Conservation (phyloP, 306 rosid species). For the Malus orientalis region DNA sequence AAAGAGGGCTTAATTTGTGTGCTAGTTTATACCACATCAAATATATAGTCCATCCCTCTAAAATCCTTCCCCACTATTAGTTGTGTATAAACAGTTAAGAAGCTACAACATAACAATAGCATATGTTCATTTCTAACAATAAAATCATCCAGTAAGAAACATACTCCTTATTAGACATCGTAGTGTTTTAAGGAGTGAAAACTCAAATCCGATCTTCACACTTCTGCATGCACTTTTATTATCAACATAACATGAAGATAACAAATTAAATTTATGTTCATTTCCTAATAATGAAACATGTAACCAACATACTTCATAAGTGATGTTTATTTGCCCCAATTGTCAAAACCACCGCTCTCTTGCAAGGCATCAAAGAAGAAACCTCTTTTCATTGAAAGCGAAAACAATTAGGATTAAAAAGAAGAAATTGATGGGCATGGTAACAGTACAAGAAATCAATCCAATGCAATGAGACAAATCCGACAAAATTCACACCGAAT, state of each 20-base stretch:
- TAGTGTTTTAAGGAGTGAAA: too few species aligned
- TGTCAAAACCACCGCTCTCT: not conserved
- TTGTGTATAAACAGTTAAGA: too few species aligned
- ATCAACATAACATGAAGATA: not conserved
- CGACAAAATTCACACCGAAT: not conserved
- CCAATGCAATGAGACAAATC: not conserved
- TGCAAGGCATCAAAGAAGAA: not conserved
- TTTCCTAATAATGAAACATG: not conserved
- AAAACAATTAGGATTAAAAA: not conserved
- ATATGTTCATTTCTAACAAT: too few species aligned
- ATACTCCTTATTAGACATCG: too few species aligned
- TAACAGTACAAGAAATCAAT: not conserved
- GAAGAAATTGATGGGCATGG: not conserved
- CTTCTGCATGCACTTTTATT: too few species aligned
- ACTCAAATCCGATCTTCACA: too few species aligned
- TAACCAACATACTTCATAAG: not conserved
- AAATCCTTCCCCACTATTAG: too few species aligned
- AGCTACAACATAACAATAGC: too few species aligned
- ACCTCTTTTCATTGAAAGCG: not conserved
- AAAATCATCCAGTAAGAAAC: too few species aligned
- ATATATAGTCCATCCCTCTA: too few species aligned
- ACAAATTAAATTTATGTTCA: not conserved
- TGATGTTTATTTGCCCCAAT: not conserved
- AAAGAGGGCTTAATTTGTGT: too few species aligned
- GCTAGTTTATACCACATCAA: too few species aligned